phyloP scores from a whole-genome alignment of 2,329 filamentous ascomycete genomes.

The Monosporascus sp. region DNA sequence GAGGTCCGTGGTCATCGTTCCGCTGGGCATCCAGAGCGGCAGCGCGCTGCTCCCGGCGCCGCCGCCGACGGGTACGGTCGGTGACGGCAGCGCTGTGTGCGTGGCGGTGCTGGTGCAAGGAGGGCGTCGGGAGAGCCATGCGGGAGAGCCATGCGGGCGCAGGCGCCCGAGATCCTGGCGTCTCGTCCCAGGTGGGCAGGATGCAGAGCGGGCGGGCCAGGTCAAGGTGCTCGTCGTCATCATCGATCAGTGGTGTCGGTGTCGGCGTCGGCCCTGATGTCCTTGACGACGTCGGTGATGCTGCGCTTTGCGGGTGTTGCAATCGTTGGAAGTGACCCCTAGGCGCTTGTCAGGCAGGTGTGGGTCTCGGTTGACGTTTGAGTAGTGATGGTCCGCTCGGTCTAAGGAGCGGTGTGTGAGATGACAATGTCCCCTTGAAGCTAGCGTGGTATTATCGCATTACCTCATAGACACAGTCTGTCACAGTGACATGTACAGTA shows the following conservation, averaged over 20 bases:
- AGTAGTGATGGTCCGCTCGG: not conserved
- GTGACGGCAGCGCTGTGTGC: not conserved
- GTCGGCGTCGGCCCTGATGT: not conserved
- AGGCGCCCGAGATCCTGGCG: conserved; percentile 3
- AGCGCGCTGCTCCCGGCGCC: too few relatives aligned
- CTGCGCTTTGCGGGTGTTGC: not conserved
- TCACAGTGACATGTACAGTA: not conserved
- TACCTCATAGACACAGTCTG: not conserved
- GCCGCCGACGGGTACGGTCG: too few relatives aligned
- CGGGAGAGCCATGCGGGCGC: conserved; percentile 9
- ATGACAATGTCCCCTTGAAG: not conserved
- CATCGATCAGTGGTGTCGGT: not conserved
- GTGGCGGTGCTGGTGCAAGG: conserved; percentile 4
- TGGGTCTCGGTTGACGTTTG: not conserved
- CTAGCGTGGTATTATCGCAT: too few relatives aligned
- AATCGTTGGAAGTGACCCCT: too few relatives aligned
- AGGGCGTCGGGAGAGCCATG: conserved; percentile 4
- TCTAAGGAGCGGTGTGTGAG: not conserved
- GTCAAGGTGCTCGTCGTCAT: not conserved
- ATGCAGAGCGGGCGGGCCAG: conserved; percentile 6
- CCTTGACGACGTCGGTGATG: not conserved
- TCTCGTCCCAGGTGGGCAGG: conserved; percentile 4
- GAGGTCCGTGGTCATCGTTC: too few relatives aligned
- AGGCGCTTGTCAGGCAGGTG: not conserved
- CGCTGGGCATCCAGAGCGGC: too few relatives aligned